A percentile compares a stretch with the other conserved stretches of the same genome.
Conservation (phyloP, 2,329 filamentous ascomycete species). For the Stagonosporopsis vannaccii region DNA sequence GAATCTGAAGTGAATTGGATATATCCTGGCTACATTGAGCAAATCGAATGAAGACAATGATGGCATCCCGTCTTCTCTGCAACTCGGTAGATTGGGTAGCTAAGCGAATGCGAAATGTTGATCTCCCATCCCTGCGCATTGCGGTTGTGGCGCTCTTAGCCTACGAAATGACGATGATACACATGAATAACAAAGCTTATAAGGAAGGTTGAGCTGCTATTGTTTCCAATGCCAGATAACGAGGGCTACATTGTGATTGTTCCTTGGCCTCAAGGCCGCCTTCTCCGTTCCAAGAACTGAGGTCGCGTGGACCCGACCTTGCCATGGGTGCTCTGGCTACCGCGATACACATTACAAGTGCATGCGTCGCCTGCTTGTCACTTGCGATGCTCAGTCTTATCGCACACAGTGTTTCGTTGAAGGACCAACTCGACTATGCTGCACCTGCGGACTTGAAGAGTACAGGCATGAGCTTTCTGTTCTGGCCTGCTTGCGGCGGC, state of each 20-base stretch:
- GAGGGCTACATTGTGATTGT: neutral
- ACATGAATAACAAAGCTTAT: neutral
- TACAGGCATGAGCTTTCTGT: slow-evolving; percentile 16
- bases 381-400: neutral
- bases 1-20: no score
- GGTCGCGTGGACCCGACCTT: neutral
- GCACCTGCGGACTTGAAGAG: neutral
- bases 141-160: slow-evolving; percentile 3
- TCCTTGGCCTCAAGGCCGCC: neutral
- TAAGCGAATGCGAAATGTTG: slow-evolving; percentile 5
- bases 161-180: slow-evolving; percentile 1
- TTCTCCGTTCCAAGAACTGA: neutral
- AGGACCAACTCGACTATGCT: neutral
- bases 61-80: neutral
- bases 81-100: neutral
- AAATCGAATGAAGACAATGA: no score
- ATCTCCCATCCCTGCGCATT: neutral
- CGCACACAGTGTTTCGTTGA: neutral
- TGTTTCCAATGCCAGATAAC: neutral
- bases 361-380: neutral
- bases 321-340: neutral
- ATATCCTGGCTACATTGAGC: no score
- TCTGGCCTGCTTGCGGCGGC: slow-evolving; percentile 25
- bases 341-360: slow-evolving; percentile 1
- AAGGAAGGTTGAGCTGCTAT: neutral